Percentiles rank a stretch among this genome's conserved stretches.
Conservation (phyloP, 2,329 filamentous ascomycete genomes). For the Trichoderma sp. region DNA sequence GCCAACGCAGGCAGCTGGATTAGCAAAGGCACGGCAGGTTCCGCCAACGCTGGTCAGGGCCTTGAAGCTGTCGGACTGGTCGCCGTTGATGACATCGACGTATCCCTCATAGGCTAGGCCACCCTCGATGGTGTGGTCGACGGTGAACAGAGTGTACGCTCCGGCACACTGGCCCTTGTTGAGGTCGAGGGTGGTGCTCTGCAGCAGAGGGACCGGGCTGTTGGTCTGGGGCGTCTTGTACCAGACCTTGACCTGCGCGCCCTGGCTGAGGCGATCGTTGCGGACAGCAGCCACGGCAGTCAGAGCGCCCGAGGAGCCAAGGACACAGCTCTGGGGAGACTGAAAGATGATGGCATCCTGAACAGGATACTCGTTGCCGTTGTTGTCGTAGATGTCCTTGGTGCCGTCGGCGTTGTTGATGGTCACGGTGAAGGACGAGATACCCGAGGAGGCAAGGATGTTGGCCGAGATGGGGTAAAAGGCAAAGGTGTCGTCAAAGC, state of each 20-base stretch:
- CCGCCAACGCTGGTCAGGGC: constrained; percentile 48
- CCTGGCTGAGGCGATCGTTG: constrained; percentile 49
- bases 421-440: constrained; percentile 62
- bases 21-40: constrained; percentile 48
- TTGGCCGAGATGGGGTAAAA: constrained; percentile 54
- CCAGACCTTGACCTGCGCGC: constrained; percentile 47
- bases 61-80: constrained; percentile 53
- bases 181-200: constrained; percentile 45
- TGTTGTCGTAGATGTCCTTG: constrained; percentile 56
- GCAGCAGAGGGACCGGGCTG: constrained; percentile 49
- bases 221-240: constrained; percentile 48
- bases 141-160: constrained; percentile 52
- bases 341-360: constrained; percentile 60
- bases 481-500: constrained; percentile 63
- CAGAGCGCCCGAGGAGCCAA: constrained; percentile 46
- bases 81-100: constrained; percentile 50
- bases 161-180: constrained; percentile 49
- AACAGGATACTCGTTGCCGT: constrained; percentile 57
- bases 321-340: constrained; percentile 58
- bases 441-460: constrained; percentile 60
- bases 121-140: constrained; percentile 48
- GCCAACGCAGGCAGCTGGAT: constrained; percentile 38
- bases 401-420: constrained; percentile 53
- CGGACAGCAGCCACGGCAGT: constrained; percentile 53
- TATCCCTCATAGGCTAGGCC: constrained; percentile 49